Evolutionary conservation across 805 yeast genomes (phyloP).

Genomic region (Grigorovia jiainica): DNA sequence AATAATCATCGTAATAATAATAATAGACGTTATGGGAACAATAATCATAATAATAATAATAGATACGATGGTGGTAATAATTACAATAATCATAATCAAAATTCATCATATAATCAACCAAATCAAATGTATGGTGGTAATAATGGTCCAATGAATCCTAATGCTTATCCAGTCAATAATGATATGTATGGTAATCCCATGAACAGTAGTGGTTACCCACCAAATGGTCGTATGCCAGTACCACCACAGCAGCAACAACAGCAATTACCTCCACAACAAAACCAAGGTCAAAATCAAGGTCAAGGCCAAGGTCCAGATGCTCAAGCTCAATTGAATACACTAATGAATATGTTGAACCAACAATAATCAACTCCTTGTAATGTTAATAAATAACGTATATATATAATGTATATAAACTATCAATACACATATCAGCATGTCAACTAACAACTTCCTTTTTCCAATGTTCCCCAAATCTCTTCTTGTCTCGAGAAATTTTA

Average conservation of each 20-base stretch:
- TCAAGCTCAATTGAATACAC: constrained; percentile 33
- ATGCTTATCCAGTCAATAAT: constrained; percentile 3
- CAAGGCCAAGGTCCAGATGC: constrained; percentile 26
- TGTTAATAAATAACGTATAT: not conserved
- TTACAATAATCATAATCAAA: constrained; percentile 5
- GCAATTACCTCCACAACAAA: constrained; percentile 15
- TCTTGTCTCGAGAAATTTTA: too few species aligned
- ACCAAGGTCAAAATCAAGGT: too few species aligned
- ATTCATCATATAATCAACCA: constrained; percentile 1
- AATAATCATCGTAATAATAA: constrained; percentile 76
- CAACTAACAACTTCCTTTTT: too few species aligned
- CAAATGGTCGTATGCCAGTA: constrained; percentile 7
- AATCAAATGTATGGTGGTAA: constrained; percentile 14
- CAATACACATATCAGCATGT: too few species aligned
- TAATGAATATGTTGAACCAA: constrained; percentile 36
- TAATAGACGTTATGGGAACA: constrained; percentile 28
- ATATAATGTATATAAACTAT: not conserved
- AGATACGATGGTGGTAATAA: not conserved
- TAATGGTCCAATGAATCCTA: constrained; percentile 13
- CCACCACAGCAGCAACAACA: constrained; percentile 13
- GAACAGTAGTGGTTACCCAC: constrained; percentile 6
- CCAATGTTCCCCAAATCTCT: too few species aligned
- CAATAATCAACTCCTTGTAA: constrained; percentile 16
- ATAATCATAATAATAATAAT: constrained; percentile 38
- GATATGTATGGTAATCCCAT: constrained; percentile 6